Evolutionary conservation across 768 basidiomycete species (phyloP).

Genomic region (Guyanaporus albipodus): DNA sequence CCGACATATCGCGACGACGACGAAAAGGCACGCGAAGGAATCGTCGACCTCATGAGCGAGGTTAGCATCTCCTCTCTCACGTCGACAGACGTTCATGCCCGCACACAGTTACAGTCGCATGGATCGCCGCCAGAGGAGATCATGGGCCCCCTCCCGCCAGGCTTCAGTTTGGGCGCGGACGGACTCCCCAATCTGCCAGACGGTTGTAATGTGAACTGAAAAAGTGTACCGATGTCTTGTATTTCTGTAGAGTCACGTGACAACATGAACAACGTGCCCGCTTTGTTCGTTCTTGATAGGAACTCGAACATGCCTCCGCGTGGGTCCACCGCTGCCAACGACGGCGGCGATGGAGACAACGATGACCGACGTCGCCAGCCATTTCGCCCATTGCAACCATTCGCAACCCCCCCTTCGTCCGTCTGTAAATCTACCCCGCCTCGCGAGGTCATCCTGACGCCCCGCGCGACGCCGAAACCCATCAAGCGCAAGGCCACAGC

Average conservation of each 20-base stretch:
- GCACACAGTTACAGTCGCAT: slow-evolving; percentile 52
- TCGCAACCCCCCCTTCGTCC: slow-evolving; percentile 24
- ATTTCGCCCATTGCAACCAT: slow-evolving; percentile 16
- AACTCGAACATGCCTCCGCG: slow-evolving; percentile 21
- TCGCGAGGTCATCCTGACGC: slow-evolving; percentile 49
- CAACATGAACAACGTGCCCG: slow-evolving; percentile 1
- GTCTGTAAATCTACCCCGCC: slow-evolving; percentile 64
- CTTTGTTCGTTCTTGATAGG: slow-evolving; percentile 10
- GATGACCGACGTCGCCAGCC: slow-evolving; percentile 14
- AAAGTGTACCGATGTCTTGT: background rate
- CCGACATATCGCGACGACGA: slow-evolving; percentile 56
- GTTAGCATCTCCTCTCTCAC: slow-evolving; percentile 32
- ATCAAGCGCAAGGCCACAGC: slow-evolving; percentile 33
- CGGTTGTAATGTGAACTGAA: slow-evolving; percentile 12
- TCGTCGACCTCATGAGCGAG: slow-evolving; percentile 75
- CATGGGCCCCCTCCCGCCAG: slow-evolving; percentile 80
- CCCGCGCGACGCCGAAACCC: slow-evolving; percentile 35
- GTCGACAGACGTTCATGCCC: background rate
- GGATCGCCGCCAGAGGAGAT: slow-evolving; percentile 78
- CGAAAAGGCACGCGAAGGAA: slow-evolving; percentile 37
- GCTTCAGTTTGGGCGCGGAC: slow-evolving; percentile 52
- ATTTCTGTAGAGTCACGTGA: slow-evolving; percentile 10
- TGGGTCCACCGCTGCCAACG: slow-evolving; percentile 5
- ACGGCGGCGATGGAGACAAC: background rate
- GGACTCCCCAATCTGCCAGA: slow-evolving; percentile 48